A percentile compares a stretch with the other conserved stretches of the same genome.
phyloP scores from a whole-genome alignment of 2,329 filamentous ascomycete species.

The Pestalotiopsis sp. region DNA sequence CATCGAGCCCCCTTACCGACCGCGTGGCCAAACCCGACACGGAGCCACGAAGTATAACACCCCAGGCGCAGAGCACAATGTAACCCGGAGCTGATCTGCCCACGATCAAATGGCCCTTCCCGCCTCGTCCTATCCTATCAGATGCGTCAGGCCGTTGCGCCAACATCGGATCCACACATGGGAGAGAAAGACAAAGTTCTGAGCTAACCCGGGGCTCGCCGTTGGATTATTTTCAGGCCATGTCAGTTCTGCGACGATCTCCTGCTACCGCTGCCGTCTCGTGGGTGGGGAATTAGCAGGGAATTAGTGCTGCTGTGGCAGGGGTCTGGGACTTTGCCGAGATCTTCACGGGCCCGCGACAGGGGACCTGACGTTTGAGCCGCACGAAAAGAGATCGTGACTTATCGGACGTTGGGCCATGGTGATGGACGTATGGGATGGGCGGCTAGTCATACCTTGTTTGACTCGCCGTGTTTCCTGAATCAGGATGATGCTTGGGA shows the following conservation, averaged over 20 bases:
- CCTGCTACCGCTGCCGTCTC: conserved; percentile 17
- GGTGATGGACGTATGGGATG: not conserved
- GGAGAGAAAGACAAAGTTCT: not conserved
- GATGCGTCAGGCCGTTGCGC: not conserved
- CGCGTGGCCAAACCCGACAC: not conserved
- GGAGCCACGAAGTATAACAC: not conserved
- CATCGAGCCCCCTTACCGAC: not conserved
- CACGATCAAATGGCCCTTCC: not conserved
- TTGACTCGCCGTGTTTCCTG: not conserved
- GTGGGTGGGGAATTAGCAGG: conserved; percentile 16
- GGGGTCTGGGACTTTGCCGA: conserved; percentile 3
- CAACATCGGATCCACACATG: conserved; percentile 11
- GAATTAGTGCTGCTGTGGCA: conserved; percentile 9
- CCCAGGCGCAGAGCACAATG: too few relatives aligned
- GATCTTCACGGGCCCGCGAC: conserved; percentile 7
- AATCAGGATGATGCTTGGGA: not conserved
- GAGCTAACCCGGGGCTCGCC: not conserved
- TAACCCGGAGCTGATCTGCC: not conserved
- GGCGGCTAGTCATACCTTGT: not conserved
- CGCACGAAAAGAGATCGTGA: not conserved
- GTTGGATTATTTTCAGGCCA: not conserved
- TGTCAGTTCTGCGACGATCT: conserved; percentile 15
- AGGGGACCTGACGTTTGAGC: not conserved
- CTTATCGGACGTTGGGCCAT: not conserved
- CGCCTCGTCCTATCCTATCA: not conserved